phyloP scores from a whole-genome alignment of 345 rosid species.

The Populus tremula region DNA sequence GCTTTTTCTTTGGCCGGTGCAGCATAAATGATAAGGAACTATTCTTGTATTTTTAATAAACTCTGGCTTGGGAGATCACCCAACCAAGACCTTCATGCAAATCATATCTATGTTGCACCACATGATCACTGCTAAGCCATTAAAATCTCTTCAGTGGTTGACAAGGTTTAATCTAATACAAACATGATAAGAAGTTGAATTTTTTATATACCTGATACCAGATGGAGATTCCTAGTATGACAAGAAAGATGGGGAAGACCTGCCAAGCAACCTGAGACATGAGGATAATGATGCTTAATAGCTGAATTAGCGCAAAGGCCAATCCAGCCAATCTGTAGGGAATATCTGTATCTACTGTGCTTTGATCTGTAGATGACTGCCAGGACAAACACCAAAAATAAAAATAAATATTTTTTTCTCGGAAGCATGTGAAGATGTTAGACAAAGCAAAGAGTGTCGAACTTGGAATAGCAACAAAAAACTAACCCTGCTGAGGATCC shows the following conservation, averaged over 20 bases:
- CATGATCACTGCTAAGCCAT: neutral
- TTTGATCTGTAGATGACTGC: conserved; percentile 74
- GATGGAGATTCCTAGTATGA: conserved; percentile 48
- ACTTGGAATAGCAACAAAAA: neutral
- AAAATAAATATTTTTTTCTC: neutral
- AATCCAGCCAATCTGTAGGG: conserved; percentile 74
- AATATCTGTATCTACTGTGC: conserved; percentile 69
- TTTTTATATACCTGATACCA: conserved; percentile 60
- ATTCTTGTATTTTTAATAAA: neutral
- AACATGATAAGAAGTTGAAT: neutral
- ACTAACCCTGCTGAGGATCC: conserved; percentile 61
- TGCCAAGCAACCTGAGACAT: conserved; percentile 71
- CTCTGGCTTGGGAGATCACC: neutral
- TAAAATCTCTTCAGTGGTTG: neutral
- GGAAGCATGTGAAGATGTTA: neutral
- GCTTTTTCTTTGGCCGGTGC: neutral
- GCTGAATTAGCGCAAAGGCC: conserved; percentile 72
- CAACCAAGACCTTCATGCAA: neutral
- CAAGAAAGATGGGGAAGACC: conserved; percentile 53
- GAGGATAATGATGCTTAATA: conserved; percentile 55
- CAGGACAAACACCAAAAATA: neutral
- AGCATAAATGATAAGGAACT: neutral
- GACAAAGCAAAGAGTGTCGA: neutral
- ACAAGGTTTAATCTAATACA: neutral
- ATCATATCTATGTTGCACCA: neutral